These are phyloP conservation scores for Populus davidiana DNA, from an alignment of 345 rosid genomes.

Conservation along the genomic window DNA sequence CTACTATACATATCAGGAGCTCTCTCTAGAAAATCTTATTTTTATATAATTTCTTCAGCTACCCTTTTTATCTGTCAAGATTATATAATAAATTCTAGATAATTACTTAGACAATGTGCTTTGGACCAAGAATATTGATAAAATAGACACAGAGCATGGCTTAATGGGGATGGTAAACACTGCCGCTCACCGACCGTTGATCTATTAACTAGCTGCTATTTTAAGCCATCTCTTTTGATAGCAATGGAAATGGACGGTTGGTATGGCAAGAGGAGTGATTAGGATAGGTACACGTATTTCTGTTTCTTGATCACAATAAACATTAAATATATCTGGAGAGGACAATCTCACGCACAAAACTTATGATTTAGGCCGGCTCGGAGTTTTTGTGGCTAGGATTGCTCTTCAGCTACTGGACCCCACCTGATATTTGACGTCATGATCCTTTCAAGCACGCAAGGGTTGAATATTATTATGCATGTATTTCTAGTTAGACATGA, in stretches of 20 bases:
- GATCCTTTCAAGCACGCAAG: no score
- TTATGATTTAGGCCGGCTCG: neutral
- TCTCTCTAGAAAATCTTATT: neutral
- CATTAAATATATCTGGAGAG: neutral
- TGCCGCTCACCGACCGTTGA: constrained; percentile 35
- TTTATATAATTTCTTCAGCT: constrained; percentile 1
- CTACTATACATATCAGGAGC: neutral
- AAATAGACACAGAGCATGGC: neutral
- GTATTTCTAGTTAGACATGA: no score
- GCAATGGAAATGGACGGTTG: constrained; percentile 21
- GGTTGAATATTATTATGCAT: no score
- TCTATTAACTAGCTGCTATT: constrained; percentile 14
- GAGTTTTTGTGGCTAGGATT: constrained; percentile 18
- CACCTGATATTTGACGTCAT: neutral
- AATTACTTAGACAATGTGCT: neutral
- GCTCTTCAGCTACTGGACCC: neutral
- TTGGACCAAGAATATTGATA: neutral
- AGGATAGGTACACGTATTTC: constrained; percentile 21
- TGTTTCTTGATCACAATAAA: neutral
- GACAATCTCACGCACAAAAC: neutral
- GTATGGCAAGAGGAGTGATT: neutral
- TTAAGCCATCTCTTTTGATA: constrained; percentile 8
- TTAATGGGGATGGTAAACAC: constrained; percentile 8
- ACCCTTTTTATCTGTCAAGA: neutral
- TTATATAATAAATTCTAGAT: neutral